A percentile compares a stretch with the other conserved stretches of the same genome.
phyloP scores from a whole-genome alignment of 805 yeast species.

The Candida rishiriensis region DNA sequence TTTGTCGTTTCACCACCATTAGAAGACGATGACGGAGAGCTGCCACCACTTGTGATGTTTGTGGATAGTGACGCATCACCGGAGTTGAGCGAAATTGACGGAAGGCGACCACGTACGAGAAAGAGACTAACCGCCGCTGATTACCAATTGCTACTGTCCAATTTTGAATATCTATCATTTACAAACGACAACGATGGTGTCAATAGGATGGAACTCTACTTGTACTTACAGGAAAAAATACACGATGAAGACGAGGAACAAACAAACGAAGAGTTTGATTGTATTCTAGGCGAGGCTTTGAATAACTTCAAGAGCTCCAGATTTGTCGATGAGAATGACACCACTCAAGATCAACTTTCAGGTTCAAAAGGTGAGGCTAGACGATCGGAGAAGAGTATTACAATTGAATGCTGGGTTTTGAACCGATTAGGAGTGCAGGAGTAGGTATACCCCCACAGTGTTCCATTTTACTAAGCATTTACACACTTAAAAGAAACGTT shows the following conservation, averaged over 20 bases:
- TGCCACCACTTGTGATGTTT: no score
- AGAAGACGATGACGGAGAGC: no score
- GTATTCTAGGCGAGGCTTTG: constrained; percentile 3
- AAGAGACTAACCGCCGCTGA: constrained; percentile 4
- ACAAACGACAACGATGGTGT: constrained; percentile 1
- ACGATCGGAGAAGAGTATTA: constrained; percentile 7
- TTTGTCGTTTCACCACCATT: no score
- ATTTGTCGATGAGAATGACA: constrained; percentile 7
- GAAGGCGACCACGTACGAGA: no score
- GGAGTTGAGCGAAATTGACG: no score
- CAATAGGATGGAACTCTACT: constrained; percentile 10
- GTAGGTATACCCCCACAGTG: background rate
- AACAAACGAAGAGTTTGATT: constrained; percentile 1
- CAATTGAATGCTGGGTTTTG: constrained; percentile 6
- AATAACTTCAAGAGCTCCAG: constrained; percentile 8
- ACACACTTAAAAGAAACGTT: no score
- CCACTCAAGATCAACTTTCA: background rate
- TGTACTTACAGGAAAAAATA: constrained; percentile 13
- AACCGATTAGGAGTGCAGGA: background rate
- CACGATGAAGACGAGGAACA: constrained; percentile 6
- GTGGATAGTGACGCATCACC: no score
- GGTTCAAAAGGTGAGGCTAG: constrained; percentile 1
- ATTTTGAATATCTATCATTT: constrained; percentile 9
- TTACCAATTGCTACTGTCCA: constrained; percentile 9
- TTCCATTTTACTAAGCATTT: no score